Evolutionary conservation across 2,329 filamentous ascomycete genomes (phyloP).

Genomic region (Fusarium sp.): DNA sequence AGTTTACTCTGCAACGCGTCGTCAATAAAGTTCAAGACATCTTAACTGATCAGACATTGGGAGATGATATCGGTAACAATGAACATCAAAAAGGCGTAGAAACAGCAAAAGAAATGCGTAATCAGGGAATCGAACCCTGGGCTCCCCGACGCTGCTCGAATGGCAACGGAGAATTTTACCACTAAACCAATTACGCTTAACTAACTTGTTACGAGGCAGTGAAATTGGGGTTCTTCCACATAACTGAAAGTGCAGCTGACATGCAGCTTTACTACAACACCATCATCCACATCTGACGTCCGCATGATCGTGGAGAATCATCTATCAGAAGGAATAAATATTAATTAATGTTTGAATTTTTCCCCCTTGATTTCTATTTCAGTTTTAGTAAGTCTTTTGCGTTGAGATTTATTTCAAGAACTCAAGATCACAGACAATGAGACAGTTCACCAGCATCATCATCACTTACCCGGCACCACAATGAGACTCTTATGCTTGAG

Average conservation of each 20-base stretch:
- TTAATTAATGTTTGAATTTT: rapidly evolving
- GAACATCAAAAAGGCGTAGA: background rate
- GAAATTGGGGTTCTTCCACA: rapidly evolving
- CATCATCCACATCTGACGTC: too few species aligned
- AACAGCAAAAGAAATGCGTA: background rate
- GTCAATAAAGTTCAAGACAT: background rate
- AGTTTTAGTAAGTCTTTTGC: rapidly evolving
- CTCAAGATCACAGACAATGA: background rate
- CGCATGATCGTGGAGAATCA: rapidly evolving
- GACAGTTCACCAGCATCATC: background rate
- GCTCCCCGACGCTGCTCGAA: background rate
- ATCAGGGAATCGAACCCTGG: background rate
- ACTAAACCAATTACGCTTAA: background rate
- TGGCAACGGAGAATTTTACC: conserved; percentile 1
- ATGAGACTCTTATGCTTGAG: background rate
- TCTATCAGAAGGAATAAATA: rapidly evolving
- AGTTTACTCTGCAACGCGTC: background rate
- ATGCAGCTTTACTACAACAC: rapidly evolving
- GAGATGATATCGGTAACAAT: rapidly evolving
- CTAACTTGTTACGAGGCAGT: rapidly evolving
- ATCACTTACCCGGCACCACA: background rate
- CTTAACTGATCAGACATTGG: too few species aligned
- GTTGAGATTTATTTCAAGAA: background rate
- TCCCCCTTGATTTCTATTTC: too few species aligned
- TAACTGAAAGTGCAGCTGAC: rapidly evolving